A percentile compares a stretch with the other conserved stretches of the same genome.
Evolutionary conservation across 2,329 filamentous ascomycete species (phyloP).

Genomic region (Colletotrichum incanum): DNA sequence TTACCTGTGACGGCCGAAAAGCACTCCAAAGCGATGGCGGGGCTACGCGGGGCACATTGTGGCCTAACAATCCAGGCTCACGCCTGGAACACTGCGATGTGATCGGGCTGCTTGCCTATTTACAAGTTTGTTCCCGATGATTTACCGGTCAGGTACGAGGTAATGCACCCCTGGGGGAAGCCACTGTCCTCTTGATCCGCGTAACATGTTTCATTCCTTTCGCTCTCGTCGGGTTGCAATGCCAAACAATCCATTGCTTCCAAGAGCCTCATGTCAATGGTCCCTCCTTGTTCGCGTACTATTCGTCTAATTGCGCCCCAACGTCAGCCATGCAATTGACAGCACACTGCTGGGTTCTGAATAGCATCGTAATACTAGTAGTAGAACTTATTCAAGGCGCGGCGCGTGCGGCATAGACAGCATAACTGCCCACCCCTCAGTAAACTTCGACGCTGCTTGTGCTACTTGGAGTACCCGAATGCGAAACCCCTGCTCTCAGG

Average conservation of each 20-base stretch:
- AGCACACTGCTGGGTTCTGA: not conserved
- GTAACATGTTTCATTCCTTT: conserved; percentile 15
- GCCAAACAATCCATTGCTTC: conserved; percentile 3
- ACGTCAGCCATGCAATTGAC: conserved; percentile 27
- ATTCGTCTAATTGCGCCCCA: conserved; percentile 18
- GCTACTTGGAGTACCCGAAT: conserved; percentile 11
- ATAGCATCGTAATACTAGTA: not conserved
- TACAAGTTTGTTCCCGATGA: not conserved
- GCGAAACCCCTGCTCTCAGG: conserved; percentile 39
- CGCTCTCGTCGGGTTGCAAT: not conserved
- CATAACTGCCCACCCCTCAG: conserved; percentile 14
- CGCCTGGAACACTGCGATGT: not conserved
- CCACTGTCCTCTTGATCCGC: not conserved
- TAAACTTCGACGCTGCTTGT: conserved; percentile 11
- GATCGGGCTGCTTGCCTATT: not conserved
- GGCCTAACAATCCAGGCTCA: conserved; percentile 25
- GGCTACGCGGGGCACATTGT: conserved; percentile 41
- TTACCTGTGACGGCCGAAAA: conserved; percentile 32
- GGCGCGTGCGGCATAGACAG: conserved; percentile 25
- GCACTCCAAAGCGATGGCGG: conserved; percentile 32
- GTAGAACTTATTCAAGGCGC: conserved; percentile 17
- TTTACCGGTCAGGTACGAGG: conserved; percentile 17
- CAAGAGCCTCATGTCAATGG: conserved; percentile 18
- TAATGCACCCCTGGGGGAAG: not conserved
- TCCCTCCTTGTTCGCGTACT: conserved; percentile 16